Evolutionary conservation across 2,329 filamentous ascomycete genomes (phyloP), one percentile per base, ranked within the genome.

Genomic region (Scedosporium minutisporum): DNA sequence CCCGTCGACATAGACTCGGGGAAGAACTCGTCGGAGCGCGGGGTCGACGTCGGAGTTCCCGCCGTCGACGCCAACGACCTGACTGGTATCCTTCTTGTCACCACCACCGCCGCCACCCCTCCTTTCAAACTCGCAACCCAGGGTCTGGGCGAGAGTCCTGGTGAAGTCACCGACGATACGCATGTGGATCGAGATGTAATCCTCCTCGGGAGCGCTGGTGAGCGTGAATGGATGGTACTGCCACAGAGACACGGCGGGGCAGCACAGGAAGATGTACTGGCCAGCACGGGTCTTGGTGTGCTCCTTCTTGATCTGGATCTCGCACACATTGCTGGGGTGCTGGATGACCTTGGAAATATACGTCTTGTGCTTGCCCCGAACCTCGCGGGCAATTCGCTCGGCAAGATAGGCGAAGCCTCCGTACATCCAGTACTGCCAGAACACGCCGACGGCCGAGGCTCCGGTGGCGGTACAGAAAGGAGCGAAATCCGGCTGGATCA

Each of bases 241-340:
- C 89, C 89, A 95, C 57, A 95, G 80, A 1, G 90, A 93, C 16
- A 95, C 86, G 67, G 91, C 89, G 1, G 91, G 91, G 72, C 90
- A 95, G 79, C 89, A 93, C 68, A 95, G 81, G 78, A 93, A 93
- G 69, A 96, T 93, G 77, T 95, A 95, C 81, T 91, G 89, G 60
- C 91, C 91, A 21, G 90, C 89, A 61, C 83, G 82, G 3, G 89
- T 91, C 79, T 88, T 91, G 55, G 90, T 93, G 75, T 91, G 80
- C 71, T 93, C 89, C 76, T 95, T 95, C 81, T 93, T 93, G 78
- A 96, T 92, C 77, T 95, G 91, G 65, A 96, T 93, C 76, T 96
- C 91, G 73, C 89, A 90, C 18, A 96, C 91, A 70, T 92, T 91
- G 78, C 89, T 91, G 6, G 90, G 90, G 73, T 96, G 90, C 77